Base-by-base conservation (phyloP, 73 alveolate genomes). In the Uronychia binucleata region DNA sequence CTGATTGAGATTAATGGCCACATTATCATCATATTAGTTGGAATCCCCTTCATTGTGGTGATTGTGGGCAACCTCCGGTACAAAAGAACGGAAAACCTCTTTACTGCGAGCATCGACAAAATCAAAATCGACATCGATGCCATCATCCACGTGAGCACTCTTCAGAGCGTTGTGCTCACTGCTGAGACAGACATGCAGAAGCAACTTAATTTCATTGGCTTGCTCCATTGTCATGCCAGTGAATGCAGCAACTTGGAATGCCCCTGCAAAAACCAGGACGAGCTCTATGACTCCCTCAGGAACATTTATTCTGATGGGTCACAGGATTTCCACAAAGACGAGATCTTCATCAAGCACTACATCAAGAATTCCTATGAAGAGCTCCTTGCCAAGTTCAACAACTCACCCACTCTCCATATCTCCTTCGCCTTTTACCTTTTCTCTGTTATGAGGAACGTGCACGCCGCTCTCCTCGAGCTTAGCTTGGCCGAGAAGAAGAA, bases 401-500 rank as follows among this genome's bases (percentile, higher is more conserved):
- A 46, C 67, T 77, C 87, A 0, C 87, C 91, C 0, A 57, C 26
- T 33, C 57, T 85, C 8, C 86, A 85, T 78, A 78, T 85, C n/a
- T 27, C 83, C 33, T 85, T 77, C 35, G 26, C 87, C n/a, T 85
- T 77, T 57, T 85, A 57, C 74, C 75, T 85, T 28, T 85, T 85
- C 79, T 28, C 31, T 28, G 91, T 85, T 0, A 77, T 78, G 86
- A 85, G 78, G 82, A 85, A 85, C 57, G 80, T 85, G 28, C 91
- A 85, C 59, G 46, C 86, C 11, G 86, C 91, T 59, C 34, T 85
- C 58, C 86, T 74, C 60, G 91, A 85, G 58, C 35, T 85, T 30
- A 77, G 58, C 31, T 19, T 85, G 0, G 91, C 91, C 25, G 75
- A 81, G 28, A 85, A 78, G 79, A 85, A 85, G 86, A 85, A 85